phyloP scores from a whole-genome alignment of 1,284 basidiomycete species.

The Bjerkandera adusta region DNA sequence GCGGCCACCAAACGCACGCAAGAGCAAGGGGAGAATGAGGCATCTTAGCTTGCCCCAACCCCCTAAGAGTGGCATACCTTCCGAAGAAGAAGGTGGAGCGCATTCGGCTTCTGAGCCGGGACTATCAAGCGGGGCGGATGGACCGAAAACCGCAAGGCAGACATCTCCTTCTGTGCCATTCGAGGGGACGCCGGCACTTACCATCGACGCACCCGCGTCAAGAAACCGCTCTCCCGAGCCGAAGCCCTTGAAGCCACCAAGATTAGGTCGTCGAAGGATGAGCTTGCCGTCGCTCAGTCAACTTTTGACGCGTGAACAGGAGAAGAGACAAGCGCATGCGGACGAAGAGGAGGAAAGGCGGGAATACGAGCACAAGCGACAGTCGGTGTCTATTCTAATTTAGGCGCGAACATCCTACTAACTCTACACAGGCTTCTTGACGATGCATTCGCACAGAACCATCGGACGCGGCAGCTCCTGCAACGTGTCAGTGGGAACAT shows the following conservation, averaged over 20 bases:
- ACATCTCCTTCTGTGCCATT: constrained; percentile 4
- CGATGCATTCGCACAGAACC: constrained; percentile 56
- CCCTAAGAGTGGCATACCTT: background rate
- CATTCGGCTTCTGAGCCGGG: constrained; percentile 5
- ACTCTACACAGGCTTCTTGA: constrained; percentile 49
- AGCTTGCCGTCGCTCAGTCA: constrained; percentile 27
- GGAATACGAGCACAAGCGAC: constrained; percentile 59
- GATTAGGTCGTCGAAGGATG: constrained; percentile 23
- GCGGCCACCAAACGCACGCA: constrained; percentile 3
- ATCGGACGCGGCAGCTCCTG: constrained; percentile 60
- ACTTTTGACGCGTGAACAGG: constrained; percentile 24
- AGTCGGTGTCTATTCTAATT: constrained; percentile 43
- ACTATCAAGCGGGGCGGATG: constrained; percentile 11
- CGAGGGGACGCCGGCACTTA: background rate
- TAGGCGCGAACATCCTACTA: constrained; percentile 11
- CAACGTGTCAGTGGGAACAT: constrained; percentile 60
- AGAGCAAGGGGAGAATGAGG: too few species aligned
- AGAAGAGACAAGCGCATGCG: constrained; percentile 38
- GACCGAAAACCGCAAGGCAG: constrained; percentile 15
- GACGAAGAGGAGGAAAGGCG: constrained; percentile 47
- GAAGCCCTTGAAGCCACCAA: constrained; percentile 7
- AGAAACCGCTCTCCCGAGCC: constrained; percentile 2
- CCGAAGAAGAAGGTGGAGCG: too few species aligned
- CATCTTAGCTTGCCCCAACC: too few species aligned
- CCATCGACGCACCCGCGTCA: background rate